A percentile compares a stretch with the other conserved stretches of the same genome.
Conservation (phyloP, 2,329 filamentous ascomycete species). For the Fusarium illudens region DNA sequence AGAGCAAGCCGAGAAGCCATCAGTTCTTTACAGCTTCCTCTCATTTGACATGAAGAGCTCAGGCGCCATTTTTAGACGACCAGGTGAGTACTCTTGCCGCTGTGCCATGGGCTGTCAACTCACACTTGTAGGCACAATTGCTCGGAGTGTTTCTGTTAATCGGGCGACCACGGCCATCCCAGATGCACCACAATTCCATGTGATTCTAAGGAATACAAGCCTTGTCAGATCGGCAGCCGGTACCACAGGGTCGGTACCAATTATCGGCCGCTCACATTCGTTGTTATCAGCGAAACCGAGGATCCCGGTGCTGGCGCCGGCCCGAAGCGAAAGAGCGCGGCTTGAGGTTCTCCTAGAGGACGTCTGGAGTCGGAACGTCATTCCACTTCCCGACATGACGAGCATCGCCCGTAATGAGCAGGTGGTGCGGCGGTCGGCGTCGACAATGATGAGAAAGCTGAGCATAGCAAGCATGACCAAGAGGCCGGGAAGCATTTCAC, state of each 20-base stretch:
- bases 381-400: conserved; percentile 86
- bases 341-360: conserved; percentile 79
- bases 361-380: conserved; percentile 81
- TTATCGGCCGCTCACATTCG: conserved; percentile 81
- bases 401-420: conserved; percentile 71
- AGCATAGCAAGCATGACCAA: conserved; percentile 83
- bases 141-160: conserved; percentile 79
- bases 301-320: conserved; percentile 76
- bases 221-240: conserved; percentile 65
- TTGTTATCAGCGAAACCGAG: conserved; percentile 72
- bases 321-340: conserved; percentile 77
- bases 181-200: conserved; percentile 73
- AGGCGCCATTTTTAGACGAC: conserved; percentile 77
- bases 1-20: conserved; percentile 55
- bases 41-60: conserved; percentile 76
- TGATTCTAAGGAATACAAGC: conserved; percentile 88
- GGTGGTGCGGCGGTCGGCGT: conserved; percentile 79
- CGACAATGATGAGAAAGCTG: conserved; percentile 86
- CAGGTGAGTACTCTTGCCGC: conserved; percentile 55
- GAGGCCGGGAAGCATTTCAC: conserved; percentile 66
- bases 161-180: conserved; percentile 77
- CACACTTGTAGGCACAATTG: conserved; percentile 60
- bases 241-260: conserved; percentile 51
- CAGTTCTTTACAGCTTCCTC: conserved; percentile 68
- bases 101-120: neutral